These are phyloP conservation scores for Pisolithus tinctorius DNA, from an alignment of 768 basidiomycete genomes.

Conservation along the genomic window DNA sequence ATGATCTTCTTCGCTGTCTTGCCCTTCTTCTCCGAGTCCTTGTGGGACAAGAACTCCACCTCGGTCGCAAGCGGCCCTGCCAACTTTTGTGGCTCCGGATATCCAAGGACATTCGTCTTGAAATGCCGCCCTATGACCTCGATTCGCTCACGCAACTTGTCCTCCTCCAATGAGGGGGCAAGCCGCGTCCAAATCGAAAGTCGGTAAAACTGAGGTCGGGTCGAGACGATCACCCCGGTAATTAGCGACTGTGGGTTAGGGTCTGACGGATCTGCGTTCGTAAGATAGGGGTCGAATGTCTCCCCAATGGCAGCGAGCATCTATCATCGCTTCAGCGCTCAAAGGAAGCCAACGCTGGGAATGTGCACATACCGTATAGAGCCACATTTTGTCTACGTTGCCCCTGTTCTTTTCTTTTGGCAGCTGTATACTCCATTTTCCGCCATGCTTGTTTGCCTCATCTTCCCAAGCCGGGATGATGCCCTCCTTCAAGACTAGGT, in stretches of 20 bases:
- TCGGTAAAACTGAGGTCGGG: conserved; percentile 92
- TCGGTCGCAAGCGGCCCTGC: conserved; percentile 88
- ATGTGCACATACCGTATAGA: conserved; percentile 76
- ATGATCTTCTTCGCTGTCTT: conserved; percentile 75
- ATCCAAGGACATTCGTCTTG: conserved; percentile 87
- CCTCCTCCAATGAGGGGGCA: conserved; percentile 56
- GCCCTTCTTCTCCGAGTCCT: conserved; percentile 93
- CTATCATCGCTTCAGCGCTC: conserved; percentile 35
- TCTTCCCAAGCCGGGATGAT: conserved; percentile 99
- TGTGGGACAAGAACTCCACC: conserved; percentile 91
- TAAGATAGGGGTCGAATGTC: conserved; percentile 88
- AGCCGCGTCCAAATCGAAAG: conserved; percentile 96
- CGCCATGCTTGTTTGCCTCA: conserved; percentile 92
- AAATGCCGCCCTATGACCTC: conserved; percentile 84
- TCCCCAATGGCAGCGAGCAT: conserved; percentile 99
- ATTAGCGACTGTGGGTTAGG: conserved; percentile 54
- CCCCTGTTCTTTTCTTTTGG: conserved; percentile 89
- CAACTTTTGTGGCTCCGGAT: conserved; percentile 62
- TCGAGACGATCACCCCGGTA: conserved; percentile 93
- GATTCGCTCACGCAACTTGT: conserved; percentile 71
- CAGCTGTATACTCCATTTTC: conserved; percentile 98
- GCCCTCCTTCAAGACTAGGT: conserved; percentile 53
- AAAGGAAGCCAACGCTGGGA: neutral
- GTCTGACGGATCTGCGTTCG: conserved; percentile 36
- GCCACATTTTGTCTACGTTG: conserved; percentile 93